Evolutionary conservation across 139 green algal species (phyloP), one percentile per base, ranked within the genome.

Genomic region (Auxenochlorella pyrenoidosa): DNA sequence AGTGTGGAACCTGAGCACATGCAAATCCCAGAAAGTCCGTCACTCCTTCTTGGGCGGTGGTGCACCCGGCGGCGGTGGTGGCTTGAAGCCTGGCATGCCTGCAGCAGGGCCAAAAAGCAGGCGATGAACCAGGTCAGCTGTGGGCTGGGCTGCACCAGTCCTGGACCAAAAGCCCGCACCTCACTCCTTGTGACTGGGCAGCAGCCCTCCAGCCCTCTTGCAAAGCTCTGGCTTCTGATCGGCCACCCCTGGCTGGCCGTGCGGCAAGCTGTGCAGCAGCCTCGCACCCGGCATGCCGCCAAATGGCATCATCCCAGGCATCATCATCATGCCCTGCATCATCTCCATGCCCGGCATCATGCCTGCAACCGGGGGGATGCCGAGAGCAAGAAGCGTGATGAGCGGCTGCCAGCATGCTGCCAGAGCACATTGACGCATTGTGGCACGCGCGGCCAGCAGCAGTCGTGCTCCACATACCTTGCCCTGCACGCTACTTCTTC

Each of bases 61-160:
- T 26, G 51, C 58, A 19, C 84, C 84, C 3, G 85, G 85, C 13
- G 85, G 85, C 12, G 85, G 85, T 10, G 85, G 85, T 0, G 85
- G 85, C 85, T 89, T 89, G 85, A 89, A 89, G 2, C 85, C 85
- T 36, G 83, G 36, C 83, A 87, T 87, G 71, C 83, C 83, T 87
- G 83, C 71, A 54, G 0, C 22, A 34, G 24, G 75, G 2, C 13
- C 54, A 63, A n/a, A 28, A 0, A n/a, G 40, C 30, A 41, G 41
- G 30, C 19, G 59, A 12, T 26, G 19, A 77, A 77, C 5, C 47
- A n/a, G n/a, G n/a, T n/a, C n/a, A n/a, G n/a, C n/a, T n/a, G n/a
- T n/a, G n/a, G n/a, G n/a, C n/a, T n/a, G 47, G 47, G 47, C n/a
- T 13, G 10, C 34, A 41, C 34, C 70, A 43, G n/a, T n/a, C n/a